Evolutionary conservation across 2,329 filamentous ascomycete species (phyloP).

Genomic region (Sporothrix pseudoabietina): DNA sequence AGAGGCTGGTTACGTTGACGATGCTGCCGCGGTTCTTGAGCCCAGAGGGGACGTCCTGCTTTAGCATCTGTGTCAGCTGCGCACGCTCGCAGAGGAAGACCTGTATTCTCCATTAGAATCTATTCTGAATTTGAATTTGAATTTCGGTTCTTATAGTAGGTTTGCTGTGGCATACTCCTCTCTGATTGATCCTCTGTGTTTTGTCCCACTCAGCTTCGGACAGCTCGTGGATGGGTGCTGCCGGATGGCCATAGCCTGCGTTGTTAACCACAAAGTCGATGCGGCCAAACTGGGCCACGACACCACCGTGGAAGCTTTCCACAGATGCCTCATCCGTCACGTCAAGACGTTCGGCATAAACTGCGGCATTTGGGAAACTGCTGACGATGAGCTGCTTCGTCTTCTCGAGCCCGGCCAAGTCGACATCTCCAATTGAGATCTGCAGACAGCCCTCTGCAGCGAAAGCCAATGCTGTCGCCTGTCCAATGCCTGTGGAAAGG

Average conservation of each 20-base stretch:
- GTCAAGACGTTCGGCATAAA: not conserved
- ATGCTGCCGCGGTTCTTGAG: conserved; percentile 15
- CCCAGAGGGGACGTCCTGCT: conserved; percentile 2
- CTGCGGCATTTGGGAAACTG: not conserved
- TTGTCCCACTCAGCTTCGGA: conserved; percentile 6
- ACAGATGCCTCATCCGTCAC: conserved; percentile 7
- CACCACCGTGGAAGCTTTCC: not conserved
- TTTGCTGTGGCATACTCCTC: not conserved
- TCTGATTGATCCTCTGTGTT: not conserved
- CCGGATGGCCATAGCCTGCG: not conserved
- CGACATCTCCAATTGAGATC: not conserved
- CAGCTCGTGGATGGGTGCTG: not conserved
- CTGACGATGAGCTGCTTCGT: not conserved
- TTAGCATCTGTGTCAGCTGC: conserved; percentile 4
- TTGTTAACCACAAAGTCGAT: conserved; percentile 11
- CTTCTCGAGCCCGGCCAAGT: not conserved
- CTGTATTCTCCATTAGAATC: conserved; percentile 3
- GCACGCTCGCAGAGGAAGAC: conserved; percentile 3
- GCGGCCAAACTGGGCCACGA: not conserved
- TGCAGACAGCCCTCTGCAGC: not conserved
- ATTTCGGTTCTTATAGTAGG: not conserved
- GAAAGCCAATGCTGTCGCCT: not conserved
- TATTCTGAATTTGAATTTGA: too few relatives aligned
- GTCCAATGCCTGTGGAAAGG: not conserved
- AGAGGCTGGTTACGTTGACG: conserved; percentile 1